These are phyloP conservation scores for Actinidia polygama DNA, from an alignment of 179 eudicot genomes.

Conservation along the genomic window DNA sequence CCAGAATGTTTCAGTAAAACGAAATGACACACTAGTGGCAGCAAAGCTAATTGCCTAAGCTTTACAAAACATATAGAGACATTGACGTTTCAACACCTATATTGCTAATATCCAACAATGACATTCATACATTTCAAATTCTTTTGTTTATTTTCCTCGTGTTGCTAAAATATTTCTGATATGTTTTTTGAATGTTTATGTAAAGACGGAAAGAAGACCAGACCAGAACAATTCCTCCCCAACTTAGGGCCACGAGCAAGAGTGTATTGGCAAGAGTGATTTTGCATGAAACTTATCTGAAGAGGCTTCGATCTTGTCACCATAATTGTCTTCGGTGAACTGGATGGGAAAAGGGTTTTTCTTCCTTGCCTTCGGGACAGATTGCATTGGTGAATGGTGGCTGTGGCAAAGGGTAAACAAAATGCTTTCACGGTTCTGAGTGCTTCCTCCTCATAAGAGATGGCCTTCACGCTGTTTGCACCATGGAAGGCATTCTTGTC, in stretches of 20 bases:
- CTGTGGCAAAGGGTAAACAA: slow-evolving; percentile 97
- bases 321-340: slow-evolving; percentile 69
- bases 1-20: too few relatives aligned
- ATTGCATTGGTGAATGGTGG: slow-evolving; percentile 68
- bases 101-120: too few relatives aligned
- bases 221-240: too few relatives aligned
- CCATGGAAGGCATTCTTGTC: slow-evolving; percentile 91
- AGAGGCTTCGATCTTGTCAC: slow-evolving; percentile 37
- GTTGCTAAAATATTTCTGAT: too few relatives aligned
- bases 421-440: slow-evolving; percentile 93
- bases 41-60: too few relatives aligned
- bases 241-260: slow-evolving; percentile 55
- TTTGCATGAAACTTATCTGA: slow-evolving; percentile 75
- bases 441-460: slow-evolving; percentile 92
- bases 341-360: slow-evolving; percentile 77
- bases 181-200: too few relatives aligned
- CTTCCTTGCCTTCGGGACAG: slow-evolving; percentile 91
- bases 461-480: slow-evolving; percentile 91
- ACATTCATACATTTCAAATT: too few relatives aligned
- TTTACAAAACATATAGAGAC: too few relatives aligned
- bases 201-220: too few relatives aligned
- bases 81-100: too few relatives aligned
- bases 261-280: slow-evolving; percentile 79
- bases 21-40: too few relatives aligned
- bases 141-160: too few relatives aligned